Evolutionary conservation across 2,329 filamentous ascomycete genomes (phyloP).

Genomic region (Microdochium bolleyi): DNA sequence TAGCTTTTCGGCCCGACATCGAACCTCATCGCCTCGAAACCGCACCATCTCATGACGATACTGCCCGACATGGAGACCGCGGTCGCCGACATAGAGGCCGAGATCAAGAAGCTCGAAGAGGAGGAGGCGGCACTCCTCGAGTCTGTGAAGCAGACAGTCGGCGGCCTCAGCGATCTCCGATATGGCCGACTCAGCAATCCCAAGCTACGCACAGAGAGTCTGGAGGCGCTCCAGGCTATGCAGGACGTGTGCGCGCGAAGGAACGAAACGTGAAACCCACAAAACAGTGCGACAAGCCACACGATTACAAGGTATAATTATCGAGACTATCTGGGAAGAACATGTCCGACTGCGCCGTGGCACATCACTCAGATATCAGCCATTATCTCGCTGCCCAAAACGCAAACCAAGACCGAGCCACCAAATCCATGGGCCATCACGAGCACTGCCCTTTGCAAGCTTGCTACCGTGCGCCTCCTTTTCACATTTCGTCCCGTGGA

Average conservation of each 20-base stretch:
- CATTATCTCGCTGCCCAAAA: neutral
- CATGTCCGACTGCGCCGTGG: neutral
- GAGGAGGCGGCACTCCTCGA: slow-evolving; percentile 54
- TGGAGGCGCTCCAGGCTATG: slow-evolving; percentile 57
- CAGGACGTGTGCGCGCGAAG: slow-evolving; percentile 54
- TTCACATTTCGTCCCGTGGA: neutral
- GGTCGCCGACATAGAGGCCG: slow-evolving; percentile 54
- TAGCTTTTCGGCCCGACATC: slow-evolving; percentile 51
- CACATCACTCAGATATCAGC: neutral
- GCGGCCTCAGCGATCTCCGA: slow-evolving; percentile 71
- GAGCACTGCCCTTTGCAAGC: neutral
- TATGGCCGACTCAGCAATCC: slow-evolving; percentile 67
- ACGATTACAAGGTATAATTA: neutral
- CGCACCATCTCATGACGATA: slow-evolving; percentile 57
- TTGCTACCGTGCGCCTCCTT: neutral
- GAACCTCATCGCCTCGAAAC: slow-evolving; percentile 32
- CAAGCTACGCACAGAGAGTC: slow-evolving; percentile 55
- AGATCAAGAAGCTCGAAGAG: slow-evolving; percentile 57
- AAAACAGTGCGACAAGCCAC: neutral
- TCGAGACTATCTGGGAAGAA: neutral
- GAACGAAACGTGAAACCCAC: slow-evolving; percentile 15
- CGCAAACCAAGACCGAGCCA: neutral
- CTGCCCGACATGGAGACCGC: slow-evolving; percentile 64
- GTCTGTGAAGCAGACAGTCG: slow-evolving; percentile 58
- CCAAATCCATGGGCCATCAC: neutral